A percentile compares a stretch with the other conserved stretches of the same genome.
Conservation (phyloP, 202 grass and related monocot species). For the Panicum virgatum region DNA sequence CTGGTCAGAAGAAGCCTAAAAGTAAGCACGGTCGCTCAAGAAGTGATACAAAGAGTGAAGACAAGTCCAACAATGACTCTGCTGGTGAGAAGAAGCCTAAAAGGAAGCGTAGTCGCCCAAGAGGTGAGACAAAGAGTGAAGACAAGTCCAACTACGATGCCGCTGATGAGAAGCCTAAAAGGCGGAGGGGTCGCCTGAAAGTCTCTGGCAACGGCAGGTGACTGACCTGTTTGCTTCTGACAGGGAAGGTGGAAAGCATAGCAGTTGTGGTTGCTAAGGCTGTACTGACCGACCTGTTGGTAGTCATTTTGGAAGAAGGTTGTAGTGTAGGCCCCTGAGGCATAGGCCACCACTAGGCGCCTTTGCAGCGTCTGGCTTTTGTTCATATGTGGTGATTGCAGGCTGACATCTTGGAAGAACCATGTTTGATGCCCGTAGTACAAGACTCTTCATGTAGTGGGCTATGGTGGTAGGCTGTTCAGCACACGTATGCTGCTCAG, state of each 20-base stretch:
- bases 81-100: too few relatives aligned
- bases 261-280: too few relatives aligned
- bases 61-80: too few relatives aligned
- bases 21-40: neutral
- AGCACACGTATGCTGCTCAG: neutral
- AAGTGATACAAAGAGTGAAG: too few relatives aligned
- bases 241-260: too few relatives aligned
- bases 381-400: neutral
- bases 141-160: neutral
- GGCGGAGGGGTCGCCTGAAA: neutral
- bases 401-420: neutral
- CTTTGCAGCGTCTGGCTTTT: slow-evolving; percentile 1
- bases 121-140: too few relatives aligned
- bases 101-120: too few relatives aligned
- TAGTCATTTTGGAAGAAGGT: neutral
- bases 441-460: neutral
- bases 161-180: neutral
- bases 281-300: neutral
- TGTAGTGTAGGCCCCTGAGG: neutral
- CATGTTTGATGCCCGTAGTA: neutral
- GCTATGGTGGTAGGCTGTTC: neutral
- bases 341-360: neutral
- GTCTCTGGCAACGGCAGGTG: neutral
- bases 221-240: neutral
- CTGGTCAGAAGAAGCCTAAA: neutral